Percentiles rank a stretch among this genome's conserved stretches.
Evolutionary conservation across 441 rosid genomes (phyloP).

Genomic region (Rhodomyrtus psidioides): DNA sequence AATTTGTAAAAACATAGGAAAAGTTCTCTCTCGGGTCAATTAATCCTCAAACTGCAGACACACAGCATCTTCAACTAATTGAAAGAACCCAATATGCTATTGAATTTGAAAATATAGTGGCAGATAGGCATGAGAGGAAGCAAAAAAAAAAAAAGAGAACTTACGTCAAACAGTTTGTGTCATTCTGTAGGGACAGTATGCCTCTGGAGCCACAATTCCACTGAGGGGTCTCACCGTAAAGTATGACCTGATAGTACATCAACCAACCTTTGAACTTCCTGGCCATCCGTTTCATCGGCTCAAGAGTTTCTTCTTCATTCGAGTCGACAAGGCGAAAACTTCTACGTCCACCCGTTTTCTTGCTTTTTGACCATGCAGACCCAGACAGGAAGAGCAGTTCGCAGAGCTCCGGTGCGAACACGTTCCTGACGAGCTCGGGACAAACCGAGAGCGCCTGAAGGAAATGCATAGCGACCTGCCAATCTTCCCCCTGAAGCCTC

Average conservation of each 20-base stretch:
- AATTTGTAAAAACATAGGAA: background rate
- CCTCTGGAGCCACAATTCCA: conserved; percentile 15
- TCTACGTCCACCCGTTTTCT: background rate
- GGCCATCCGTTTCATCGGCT: conserved; percentile 40
- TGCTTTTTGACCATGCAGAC: background rate
- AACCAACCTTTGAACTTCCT: conserved; percentile 59
- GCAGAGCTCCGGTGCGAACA: conserved; percentile 51
- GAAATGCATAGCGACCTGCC: conserved; percentile 73
- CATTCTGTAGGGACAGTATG: conserved; percentile 1
- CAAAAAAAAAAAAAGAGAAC: background rate
- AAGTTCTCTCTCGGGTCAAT: background rate
- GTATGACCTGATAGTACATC: conserved; percentile 69
- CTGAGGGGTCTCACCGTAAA: conserved; percentile 34
- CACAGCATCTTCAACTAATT: background rate
- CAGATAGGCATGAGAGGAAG: background rate
- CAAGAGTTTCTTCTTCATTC: conserved; percentile 7
- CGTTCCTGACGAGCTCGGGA: conserved; percentile 36
- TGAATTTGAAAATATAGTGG: background rate
- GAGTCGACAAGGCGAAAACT: background rate
- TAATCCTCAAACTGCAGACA: background rate
- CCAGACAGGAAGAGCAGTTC: conserved; percentile 29
- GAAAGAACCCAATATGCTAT: background rate
- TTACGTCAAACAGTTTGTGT: conserved; percentile 22
- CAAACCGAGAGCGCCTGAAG: conserved; percentile 64
- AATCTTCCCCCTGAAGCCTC: conserved; percentile 60